Conservation (phyloP, 805 yeast species). For the Barnettozyma siamensis region DNA sequence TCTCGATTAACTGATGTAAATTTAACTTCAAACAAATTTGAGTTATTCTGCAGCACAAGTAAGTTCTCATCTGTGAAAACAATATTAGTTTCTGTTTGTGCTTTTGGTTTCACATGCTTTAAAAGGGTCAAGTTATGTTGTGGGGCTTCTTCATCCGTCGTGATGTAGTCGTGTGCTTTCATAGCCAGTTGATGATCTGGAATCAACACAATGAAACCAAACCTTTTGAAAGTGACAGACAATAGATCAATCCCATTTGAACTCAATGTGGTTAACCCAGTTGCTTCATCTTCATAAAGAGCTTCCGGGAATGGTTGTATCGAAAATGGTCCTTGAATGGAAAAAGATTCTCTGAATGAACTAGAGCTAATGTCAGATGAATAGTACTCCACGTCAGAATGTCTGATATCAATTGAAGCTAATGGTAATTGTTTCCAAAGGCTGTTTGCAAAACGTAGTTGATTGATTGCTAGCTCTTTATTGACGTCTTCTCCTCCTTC, state of each 20-base stretch:
- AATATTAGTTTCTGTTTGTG: background rate
- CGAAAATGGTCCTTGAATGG: constrained; percentile 48
- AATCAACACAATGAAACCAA: constrained; percentile 25
- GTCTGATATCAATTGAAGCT: constrained; percentile 19
- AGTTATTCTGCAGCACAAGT: constrained; percentile 1
- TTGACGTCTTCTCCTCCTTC: constrained; percentile 8
- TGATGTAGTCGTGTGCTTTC: constrained; percentile 26
- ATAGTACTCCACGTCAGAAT: constrained; percentile 16
- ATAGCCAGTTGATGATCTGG: constrained; percentile 30
- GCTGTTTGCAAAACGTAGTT: constrained; percentile 31
- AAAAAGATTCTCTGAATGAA: constrained; percentile 5
- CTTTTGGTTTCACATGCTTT: constrained; percentile 2
- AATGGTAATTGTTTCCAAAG: constrained; percentile 26
- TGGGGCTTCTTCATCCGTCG: background rate
- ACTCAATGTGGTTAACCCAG: constrained; percentile 26
- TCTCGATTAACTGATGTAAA: background rate
- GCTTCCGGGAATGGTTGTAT: constrained; percentile 49
- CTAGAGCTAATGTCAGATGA: constrained; percentile 16
- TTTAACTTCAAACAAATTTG: background rate
- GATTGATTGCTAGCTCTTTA: constrained; percentile 23
- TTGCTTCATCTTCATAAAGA: constrained; percentile 42
- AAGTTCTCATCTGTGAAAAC: background rate
- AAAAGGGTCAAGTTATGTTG: background rate
- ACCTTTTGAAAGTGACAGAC: constrained; percentile 23
- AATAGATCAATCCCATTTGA: constrained; percentile 26